A percentile compares a stretch with the other conserved stretches of the same genome.
Evolutionary conservation across 768 basidiomycete species (phyloP).

Genomic region (Chalciporus sphaerocephalus): DNA sequence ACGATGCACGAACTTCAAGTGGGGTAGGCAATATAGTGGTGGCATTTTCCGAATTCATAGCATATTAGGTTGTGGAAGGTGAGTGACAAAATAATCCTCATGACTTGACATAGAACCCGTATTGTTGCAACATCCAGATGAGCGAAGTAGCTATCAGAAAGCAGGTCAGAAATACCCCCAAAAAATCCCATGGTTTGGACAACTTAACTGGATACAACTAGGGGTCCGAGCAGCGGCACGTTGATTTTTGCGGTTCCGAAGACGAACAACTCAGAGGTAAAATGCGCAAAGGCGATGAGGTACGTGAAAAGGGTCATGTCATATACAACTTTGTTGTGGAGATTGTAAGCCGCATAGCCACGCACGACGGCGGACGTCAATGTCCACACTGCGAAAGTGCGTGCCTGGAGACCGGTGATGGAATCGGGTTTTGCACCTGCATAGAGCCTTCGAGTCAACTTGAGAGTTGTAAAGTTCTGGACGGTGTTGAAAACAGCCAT

Average conservation of each 20-base stretch:
- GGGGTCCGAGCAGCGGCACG: constrained; percentile 60
- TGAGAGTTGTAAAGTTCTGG: constrained; percentile 78
- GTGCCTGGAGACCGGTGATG: constrained; percentile 76
- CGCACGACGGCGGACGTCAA: constrained; percentile 80
- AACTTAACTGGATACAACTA: constrained; percentile 76
- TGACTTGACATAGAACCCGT: constrained; percentile 67
- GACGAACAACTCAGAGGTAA: constrained; percentile 78
- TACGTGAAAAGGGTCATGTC: constrained; percentile 86
- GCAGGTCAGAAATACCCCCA: constrained; percentile 8
- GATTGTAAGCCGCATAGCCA: constrained; percentile 85
- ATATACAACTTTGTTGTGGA: constrained; percentile 76
- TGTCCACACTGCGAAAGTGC: constrained; percentile 92
- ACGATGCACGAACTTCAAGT: no score
- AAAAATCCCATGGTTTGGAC: constrained; percentile 29
- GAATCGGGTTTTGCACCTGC: constrained; percentile 37
- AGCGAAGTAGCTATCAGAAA: constrained; percentile 53
- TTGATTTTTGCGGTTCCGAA: constrained; percentile 70
- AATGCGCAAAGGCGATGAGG: constrained; percentile 87
- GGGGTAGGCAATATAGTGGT: not conserved
- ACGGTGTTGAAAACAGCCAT: constrained; percentile 81
- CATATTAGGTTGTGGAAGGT: not conserved
- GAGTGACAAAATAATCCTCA: constrained; percentile 16
- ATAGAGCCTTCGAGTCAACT: constrained; percentile 77
- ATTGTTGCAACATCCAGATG: constrained; percentile 83
- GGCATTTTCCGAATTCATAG: not conserved